Conservation (phyloP, 225 moss, liverwort and hornwort species). For the Thuidium tamariscinum region DNA sequence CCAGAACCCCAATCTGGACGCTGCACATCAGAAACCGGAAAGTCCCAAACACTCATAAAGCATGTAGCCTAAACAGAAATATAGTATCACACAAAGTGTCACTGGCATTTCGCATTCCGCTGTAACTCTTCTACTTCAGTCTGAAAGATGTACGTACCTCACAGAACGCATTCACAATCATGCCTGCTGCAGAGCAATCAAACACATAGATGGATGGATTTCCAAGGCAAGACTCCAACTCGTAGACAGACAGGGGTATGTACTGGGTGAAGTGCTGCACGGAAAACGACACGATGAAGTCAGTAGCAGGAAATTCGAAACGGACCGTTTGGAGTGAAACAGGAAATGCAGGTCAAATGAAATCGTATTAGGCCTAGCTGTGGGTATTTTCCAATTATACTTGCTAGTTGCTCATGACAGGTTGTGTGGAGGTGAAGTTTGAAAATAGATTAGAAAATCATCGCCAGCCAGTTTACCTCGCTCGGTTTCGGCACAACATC, state of each 20-base stretch:
- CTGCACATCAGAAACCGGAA: slow-evolving; percentile 27
- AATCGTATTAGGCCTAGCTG: not conserved
- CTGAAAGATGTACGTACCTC: slow-evolving; percentile 38
- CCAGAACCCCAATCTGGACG: slow-evolving; percentile 63
- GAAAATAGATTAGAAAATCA: not conserved
- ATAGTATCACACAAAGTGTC: not conserved
- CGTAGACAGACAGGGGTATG: slow-evolving; percentile 85
- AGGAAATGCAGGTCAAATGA: not conserved
- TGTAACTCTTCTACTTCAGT: not conserved
- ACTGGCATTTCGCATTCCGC: not conserved
- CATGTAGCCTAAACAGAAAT: not conserved
- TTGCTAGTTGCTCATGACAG: not conserved
- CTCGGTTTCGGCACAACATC: not conserved
- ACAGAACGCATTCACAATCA: slow-evolving; percentile 89
- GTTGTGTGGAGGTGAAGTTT: not conserved
- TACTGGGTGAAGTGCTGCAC: slow-evolving; percentile 95
- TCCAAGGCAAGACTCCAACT: slow-evolving; percentile 87
- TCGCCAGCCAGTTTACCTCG: not conserved
- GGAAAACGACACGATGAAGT: not conserved
- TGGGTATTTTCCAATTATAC: not conserved
- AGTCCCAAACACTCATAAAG: not conserved
- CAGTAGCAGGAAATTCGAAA: not conserved
- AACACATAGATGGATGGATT: slow-evolving; percentile 96
- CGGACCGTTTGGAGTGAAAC: not conserved
- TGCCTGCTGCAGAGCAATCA: slow-evolving; percentile 98